Evolutionary conservation across 768 basidiomycete genomes (phyloP).

Genomic region (Russula abietina): DNA sequence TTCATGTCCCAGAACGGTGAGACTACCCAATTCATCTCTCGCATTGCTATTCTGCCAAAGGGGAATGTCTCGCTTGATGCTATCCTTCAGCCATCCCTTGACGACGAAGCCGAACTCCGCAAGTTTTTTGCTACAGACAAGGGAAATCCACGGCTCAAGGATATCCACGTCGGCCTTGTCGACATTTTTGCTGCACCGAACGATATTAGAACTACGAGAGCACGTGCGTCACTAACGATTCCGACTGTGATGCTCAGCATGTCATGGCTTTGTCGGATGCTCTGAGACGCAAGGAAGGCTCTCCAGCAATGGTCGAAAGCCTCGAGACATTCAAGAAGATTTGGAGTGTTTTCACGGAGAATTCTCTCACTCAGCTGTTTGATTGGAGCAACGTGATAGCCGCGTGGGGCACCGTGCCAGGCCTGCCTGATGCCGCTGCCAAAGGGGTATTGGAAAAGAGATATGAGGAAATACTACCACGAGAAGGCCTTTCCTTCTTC

Average conservation of each 20-base stretch:
- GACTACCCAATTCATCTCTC: conserved; percentile 29
- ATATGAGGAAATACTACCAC: conserved; percentile 55
- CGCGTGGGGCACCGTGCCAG: conserved; percentile 54
- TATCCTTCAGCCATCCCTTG: conserved; percentile 48
- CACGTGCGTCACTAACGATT: conserved; percentile 41
- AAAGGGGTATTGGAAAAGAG: conserved; percentile 46
- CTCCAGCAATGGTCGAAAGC: conserved; percentile 42
- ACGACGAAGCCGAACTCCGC: conserved; percentile 51
- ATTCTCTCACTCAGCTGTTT: conserved; percentile 49
- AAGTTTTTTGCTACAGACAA: conserved; percentile 52
- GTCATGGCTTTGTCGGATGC: conserved; percentile 47
- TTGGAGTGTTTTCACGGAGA: conserved; percentile 59
- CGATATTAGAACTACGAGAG: conserved; percentile 45
- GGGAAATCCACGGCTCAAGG: conserved; percentile 38
- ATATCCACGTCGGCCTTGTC: conserved; percentile 53
- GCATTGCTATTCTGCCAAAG: conserved; percentile 26
- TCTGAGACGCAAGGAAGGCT: conserved; percentile 45
- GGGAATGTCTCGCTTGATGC: conserved; percentile 38
- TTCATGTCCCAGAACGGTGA: conserved; percentile 30
- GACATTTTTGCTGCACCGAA: conserved; percentile 49
- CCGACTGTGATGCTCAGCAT: conserved; percentile 42
- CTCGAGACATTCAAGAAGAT: conserved; percentile 58
- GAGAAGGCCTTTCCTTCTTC: conserved; percentile 50
- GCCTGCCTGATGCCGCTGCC: conserved; percentile 51
- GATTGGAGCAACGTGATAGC: conserved; percentile 62